phyloP scores from a whole-genome alignment of 805 yeast species.

The Saturnispora silvae region DNA sequence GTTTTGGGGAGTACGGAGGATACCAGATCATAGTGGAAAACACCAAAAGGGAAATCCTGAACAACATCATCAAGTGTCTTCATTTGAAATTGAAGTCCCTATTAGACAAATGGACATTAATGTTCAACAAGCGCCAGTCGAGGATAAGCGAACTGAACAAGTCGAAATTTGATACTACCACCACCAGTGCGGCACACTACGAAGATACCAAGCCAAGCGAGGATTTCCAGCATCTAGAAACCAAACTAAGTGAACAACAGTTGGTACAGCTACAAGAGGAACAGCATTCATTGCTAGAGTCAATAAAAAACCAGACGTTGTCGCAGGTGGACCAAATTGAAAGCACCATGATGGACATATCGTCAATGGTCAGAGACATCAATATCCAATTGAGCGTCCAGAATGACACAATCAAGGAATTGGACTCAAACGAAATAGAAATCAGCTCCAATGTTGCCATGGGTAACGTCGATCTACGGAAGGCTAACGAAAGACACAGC shows the following conservation, averaged over 20 bases:
- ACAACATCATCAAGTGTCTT: conserved; percentile 39
- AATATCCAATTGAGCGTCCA: conserved; percentile 64
- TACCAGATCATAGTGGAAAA: conserved; percentile 26
- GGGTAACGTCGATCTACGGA: conserved; percentile 62
- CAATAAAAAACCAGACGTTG: conserved; percentile 48
- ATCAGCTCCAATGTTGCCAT: conserved; percentile 51
- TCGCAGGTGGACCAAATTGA: conserved; percentile 51
- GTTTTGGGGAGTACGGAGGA: conserved; percentile 30
- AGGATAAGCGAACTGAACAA: conserved; percentile 31
- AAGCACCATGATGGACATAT: conserved; percentile 57
- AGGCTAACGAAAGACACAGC: conserved; percentile 60
- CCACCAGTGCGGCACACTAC: conserved; percentile 12
- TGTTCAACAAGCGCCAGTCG: conserved; percentile 39
- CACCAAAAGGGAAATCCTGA: conserved; percentile 35
- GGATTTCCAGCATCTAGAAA: conserved; percentile 27
- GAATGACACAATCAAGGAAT: conserved; percentile 52
- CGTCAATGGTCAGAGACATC: conserved; percentile 64
- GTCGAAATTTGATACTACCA: conserved; percentile 20
- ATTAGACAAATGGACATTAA: conserved; percentile 34
- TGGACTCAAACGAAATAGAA: conserved; percentile 58
- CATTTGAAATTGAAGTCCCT: conserved; percentile 33
- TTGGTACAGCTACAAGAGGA: conserved; percentile 48
- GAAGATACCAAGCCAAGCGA: conserved; percentile 14
- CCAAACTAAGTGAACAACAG: conserved; percentile 35
- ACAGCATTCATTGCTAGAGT: conserved; percentile 42